Evolutionary conservation across 2,329 filamentous ascomycete genomes (phyloP).

Genomic region (Alternaria sp.): DNA sequence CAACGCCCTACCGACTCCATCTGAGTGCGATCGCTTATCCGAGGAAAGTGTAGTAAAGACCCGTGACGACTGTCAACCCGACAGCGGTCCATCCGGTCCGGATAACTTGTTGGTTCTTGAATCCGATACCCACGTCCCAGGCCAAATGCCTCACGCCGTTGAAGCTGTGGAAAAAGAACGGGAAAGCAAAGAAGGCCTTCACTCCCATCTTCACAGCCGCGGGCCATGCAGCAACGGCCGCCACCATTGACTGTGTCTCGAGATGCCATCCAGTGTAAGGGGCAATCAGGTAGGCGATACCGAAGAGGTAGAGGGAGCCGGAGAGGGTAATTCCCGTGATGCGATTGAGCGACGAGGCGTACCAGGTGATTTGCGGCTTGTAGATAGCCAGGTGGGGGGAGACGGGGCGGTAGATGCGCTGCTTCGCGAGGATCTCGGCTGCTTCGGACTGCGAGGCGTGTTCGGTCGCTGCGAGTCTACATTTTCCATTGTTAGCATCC

Average conservation of each 20-base stretch:
- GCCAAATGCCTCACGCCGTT: slow-evolving; percentile 75
- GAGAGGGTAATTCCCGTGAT: slow-evolving; percentile 79
- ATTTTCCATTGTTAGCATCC: slow-evolving; percentile 14
- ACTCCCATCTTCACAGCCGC: slow-evolving; percentile 62
- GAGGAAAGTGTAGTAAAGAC: slow-evolving; percentile 41
- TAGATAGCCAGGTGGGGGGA: slow-evolving; percentile 88
- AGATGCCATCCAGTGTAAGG: slow-evolving; percentile 76
- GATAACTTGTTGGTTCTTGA: slow-evolving; percentile 70
- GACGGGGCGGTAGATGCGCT: slow-evolving; percentile 82
- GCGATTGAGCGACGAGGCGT: slow-evolving; percentile 76
- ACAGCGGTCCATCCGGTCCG: slow-evolving; percentile 69
- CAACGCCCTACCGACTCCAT: not conserved
- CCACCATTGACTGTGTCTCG: slow-evolving; percentile 68
- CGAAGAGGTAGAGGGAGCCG: slow-evolving; percentile 79
- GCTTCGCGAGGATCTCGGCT: slow-evolving; percentile 73
- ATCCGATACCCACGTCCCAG: slow-evolving; percentile 69
- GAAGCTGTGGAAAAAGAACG: slow-evolving; percentile 71
- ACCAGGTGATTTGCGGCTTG: slow-evolving; percentile 84
- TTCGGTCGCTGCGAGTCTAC: slow-evolving; percentile 61
- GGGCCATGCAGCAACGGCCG: slow-evolving; percentile 68
- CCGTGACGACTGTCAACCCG: slow-evolving; percentile 58
- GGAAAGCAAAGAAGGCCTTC: slow-evolving; percentile 66
- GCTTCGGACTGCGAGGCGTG: slow-evolving; percentile 62
- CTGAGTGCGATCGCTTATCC: not conserved
- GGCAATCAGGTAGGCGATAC: slow-evolving; percentile 78